phyloP scores from a whole-genome alignment of 768 basidiomycete genomes.

The Suillus americanus region DNA sequence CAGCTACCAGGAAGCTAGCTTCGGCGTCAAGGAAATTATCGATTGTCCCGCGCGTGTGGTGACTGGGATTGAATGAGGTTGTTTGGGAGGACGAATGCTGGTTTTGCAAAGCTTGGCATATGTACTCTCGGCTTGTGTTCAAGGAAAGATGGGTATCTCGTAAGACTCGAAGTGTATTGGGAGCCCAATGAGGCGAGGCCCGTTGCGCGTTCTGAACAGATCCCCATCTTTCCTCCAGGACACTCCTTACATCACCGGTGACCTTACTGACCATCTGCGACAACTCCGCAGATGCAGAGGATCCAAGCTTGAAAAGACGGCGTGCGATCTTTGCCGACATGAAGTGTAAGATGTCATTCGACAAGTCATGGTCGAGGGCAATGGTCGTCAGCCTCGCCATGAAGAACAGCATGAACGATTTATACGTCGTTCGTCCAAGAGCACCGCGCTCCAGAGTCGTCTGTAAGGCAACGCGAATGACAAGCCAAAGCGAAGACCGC shows the following conservation, averaged over 20 bases:
- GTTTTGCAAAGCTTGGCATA: slow-evolving; percentile 20
- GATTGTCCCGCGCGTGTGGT: slow-evolving; percentile 15
- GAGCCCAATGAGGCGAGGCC: slow-evolving; percentile 30
- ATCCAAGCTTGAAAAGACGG: slow-evolving; percentile 37
- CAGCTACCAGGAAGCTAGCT: slow-evolving; percentile 13
- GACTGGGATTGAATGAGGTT: slow-evolving; percentile 2
- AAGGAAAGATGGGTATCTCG: slow-evolving; percentile 37
- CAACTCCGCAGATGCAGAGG: slow-evolving; percentile 17
- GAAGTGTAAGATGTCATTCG: slow-evolving; percentile 36
- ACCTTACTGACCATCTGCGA: slow-evolving; percentile 7
- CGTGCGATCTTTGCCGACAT: slow-evolving; percentile 39
- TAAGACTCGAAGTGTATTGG: slow-evolving; percentile 25
- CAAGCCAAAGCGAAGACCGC: slow-evolving; percentile 49
- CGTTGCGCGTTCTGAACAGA: slow-evolving; percentile 28
- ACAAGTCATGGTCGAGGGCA: slow-evolving; percentile 1
- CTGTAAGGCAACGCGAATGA: slow-evolving; percentile 47
- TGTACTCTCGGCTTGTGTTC: slow-evolving; percentile 26
- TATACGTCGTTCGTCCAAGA: slow-evolving; percentile 24
- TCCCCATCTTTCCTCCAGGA: slow-evolving; percentile 37
- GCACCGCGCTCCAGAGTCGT: slow-evolving; percentile 28
- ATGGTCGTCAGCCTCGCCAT: slow-evolving; percentile 18
- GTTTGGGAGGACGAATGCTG: not conserved
- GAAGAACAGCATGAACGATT: slow-evolving; percentile 34
- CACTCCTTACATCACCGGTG: slow-evolving; percentile 16
- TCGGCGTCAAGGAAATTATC: slow-evolving; percentile 17